phyloP scores from a whole-genome alignment of 2,329 filamentous ascomycete genomes.

The Colletotrichum melonis region DNA sequence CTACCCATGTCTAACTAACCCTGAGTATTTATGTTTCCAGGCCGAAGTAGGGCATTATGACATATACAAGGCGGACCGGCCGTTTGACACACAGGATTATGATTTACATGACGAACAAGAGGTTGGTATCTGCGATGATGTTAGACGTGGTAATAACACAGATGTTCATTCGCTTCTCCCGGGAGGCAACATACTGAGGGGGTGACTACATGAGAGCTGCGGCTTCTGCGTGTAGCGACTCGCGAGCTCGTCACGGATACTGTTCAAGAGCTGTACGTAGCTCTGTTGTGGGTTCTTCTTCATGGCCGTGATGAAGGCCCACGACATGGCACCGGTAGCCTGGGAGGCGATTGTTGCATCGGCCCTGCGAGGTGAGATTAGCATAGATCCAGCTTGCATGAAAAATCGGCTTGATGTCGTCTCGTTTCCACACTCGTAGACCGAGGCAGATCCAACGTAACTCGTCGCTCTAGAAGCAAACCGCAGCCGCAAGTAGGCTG shows the following conservation, averaged over 20 bases:
- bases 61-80: slow-evolving; percentile 30
- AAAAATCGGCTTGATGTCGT: neutral
- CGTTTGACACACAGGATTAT: slow-evolving; percentile 11
- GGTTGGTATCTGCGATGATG: slow-evolving; percentile 64
- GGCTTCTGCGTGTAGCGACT: slow-evolving; percentile 94
- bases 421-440: slow-evolving; percentile 18
- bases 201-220: slow-evolving; percentile 96
- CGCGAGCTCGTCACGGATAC: slow-evolving; percentile 90
- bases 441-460: slow-evolving; percentile 51
- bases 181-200: slow-evolving; percentile 76
- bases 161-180: neutral
- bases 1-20: slow-evolving; percentile 10
- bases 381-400: neutral
- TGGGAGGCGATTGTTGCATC: slow-evolving; percentile 92
- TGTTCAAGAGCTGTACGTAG: slow-evolving; percentile 96
- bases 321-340: slow-evolving; percentile 98
- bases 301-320: slow-evolving; percentile 92
- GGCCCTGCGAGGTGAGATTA: slow-evolving; percentile 66
- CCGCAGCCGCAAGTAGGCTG: slow-evolving; percentile 46
- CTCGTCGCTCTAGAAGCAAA: slow-evolving; percentile 59
- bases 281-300: slow-evolving; percentile 98
- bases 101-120: slow-evolving; percentile 71
- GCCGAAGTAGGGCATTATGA: slow-evolving; percentile 8
- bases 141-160: slow-evolving; percentile 8
- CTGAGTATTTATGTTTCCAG: neutral